Percentiles rank a stretch among this genome's conserved stretches.
These are phyloP conservation scores for Colletotrichum spinosum DNA, from an alignment of 2,329 filamentous ascomycete species.

Conservation along the genomic window DNA sequence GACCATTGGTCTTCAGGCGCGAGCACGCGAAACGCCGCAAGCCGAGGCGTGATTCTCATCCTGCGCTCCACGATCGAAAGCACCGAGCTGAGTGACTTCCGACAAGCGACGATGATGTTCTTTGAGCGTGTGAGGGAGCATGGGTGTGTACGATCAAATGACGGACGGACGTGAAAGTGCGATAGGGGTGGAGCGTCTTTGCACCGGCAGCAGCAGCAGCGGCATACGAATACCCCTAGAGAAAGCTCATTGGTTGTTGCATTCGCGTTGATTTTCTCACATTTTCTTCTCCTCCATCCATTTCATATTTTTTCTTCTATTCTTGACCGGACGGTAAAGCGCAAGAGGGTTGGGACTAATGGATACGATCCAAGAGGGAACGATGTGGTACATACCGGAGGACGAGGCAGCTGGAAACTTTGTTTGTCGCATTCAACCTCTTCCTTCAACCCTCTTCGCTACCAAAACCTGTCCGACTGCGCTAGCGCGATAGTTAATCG, in stretches of 20 bases:
- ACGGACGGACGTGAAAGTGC: too few relatives aligned
- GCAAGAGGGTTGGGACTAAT: not conserved
- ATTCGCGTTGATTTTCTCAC: not conserved
- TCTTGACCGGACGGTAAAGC: constrained; percentile 12
- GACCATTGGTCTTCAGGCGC: constrained; percentile 32
- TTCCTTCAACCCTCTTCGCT: not conserved
- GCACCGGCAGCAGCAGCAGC: constrained; percentile 9
- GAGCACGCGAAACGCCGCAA: constrained; percentile 25
- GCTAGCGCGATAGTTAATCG: constrained; percentile 6
- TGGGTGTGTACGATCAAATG: too few relatives aligned
- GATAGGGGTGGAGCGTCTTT: too few relatives aligned
- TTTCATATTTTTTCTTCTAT: constrained; percentile 17
- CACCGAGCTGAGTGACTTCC: too few relatives aligned
- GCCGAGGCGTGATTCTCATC: not conserved
- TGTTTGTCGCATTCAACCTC: not conserved
- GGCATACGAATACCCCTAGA: constrained; percentile 36
- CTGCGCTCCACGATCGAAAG: too few relatives aligned
- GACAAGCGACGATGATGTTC: not conserved
- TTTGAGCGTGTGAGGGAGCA: not conserved
- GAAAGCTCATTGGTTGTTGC: not conserved
- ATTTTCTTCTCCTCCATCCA: not conserved
- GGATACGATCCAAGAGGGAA: not conserved
- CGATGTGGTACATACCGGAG: constrained; percentile 1
- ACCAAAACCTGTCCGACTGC: not conserved
- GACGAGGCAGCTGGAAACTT: not conserved